Percentiles rank a stretch among this genome's conserved stretches.
Conservation (phyloP, 345 rosid species). For the Balakata baccata region DNA sequence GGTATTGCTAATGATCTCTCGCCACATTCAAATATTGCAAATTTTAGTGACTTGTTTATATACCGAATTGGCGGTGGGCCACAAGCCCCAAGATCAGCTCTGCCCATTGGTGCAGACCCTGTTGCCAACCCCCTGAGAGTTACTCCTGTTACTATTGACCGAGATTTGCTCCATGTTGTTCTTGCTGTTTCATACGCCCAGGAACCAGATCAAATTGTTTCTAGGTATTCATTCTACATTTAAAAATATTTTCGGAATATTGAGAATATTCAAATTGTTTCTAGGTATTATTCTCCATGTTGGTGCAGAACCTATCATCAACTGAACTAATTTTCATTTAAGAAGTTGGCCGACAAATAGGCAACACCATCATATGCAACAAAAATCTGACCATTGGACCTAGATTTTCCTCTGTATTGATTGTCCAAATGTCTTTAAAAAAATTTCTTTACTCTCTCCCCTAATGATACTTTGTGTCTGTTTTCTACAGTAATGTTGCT, state of each 20-base stretch:
- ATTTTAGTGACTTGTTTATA: constrained; percentile 60
- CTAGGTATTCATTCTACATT: constrained; percentile 42
- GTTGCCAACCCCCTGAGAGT: constrained; percentile 64
- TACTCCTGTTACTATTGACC: constrained; percentile 53
- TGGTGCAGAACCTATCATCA: no score
- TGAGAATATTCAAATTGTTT: no score
- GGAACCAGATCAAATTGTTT: constrained; percentile 66
- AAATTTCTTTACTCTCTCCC: neutral
- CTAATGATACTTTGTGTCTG: neutral
- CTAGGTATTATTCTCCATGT: no score
- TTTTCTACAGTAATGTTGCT: constrained; percentile 64
- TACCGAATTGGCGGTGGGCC: constrained; percentile 87
- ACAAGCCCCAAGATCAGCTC: constrained; percentile 80
- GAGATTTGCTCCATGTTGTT: constrained; percentile 64
- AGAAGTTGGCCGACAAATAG: neutral
- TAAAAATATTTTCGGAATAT: neutral
- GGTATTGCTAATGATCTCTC: constrained; percentile 73
- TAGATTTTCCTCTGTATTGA: neutral
- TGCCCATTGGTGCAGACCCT: constrained; percentile 71
- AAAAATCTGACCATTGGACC: neutral
- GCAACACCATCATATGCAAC: neutral
- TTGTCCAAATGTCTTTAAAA: no score
- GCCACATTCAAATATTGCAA: constrained; percentile 65
- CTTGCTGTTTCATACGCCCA: constrained; percentile 87
- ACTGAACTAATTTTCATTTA: neutral